These are phyloP conservation scores for Apiospora arundinis DNA, from an alignment of 2,329 filamentous ascomycete species.

Conservation along the genomic window DNA sequence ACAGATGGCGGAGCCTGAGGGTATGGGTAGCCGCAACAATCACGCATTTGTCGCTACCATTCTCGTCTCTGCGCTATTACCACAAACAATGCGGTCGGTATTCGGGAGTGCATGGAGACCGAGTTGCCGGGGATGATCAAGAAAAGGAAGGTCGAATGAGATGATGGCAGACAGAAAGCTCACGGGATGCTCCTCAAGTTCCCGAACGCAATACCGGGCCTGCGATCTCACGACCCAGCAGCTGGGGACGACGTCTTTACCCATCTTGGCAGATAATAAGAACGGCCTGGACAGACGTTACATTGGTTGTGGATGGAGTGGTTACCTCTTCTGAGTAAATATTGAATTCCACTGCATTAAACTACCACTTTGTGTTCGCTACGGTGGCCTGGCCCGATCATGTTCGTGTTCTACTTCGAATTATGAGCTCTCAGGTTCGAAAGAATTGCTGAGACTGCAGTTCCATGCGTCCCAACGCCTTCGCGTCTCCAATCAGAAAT, in stretches of 20 bases:
- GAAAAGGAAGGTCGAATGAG: background rate
- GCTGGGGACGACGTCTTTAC: slow-evolving; percentile 7
- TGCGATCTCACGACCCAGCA: background rate
- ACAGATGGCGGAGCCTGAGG: background rate
- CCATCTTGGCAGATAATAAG: slow-evolving; percentile 2
- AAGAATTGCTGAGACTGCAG: background rate
- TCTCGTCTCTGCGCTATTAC: no score
- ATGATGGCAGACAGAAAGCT: background rate
- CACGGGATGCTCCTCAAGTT: background rate
- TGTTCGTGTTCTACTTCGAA: background rate
- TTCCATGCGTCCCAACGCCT: background rate
- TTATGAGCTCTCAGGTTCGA: background rate
- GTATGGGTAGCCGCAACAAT: no score
- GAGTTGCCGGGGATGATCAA: background rate
- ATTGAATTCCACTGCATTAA: slow-evolving; percentile 2
- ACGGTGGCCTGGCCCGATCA: background rate
- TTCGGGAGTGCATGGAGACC: background rate
- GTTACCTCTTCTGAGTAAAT: background rate
- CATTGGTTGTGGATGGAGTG: background rate
- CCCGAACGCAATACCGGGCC: slow-evolving; percentile 2
- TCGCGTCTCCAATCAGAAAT: background rate
- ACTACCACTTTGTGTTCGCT: background rate
- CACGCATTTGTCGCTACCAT: background rate
- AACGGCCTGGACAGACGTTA: slow-evolving; percentile 10
- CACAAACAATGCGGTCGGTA: no score